Percentiles rank a stretch among this genome's conserved stretches.
phyloP scores from a whole-genome alignment of 1,284 basidiomycete genomes.

The Puccinia polysora region DNA sequence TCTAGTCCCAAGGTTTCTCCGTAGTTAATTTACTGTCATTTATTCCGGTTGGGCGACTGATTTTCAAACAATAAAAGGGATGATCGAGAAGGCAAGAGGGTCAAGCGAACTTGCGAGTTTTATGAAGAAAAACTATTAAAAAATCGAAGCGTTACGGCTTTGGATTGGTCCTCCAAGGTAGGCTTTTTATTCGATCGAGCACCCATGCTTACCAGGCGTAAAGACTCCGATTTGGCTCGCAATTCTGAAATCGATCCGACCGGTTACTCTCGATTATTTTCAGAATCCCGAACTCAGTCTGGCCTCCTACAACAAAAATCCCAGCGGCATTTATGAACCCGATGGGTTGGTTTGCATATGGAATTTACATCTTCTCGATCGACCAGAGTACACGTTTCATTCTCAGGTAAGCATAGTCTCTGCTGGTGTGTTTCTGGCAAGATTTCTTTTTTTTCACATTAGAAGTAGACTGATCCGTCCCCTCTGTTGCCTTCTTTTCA shows the following conservation, averaged over 20 bases:
- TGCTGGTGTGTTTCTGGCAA: too few species aligned
- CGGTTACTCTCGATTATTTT: not conserved
- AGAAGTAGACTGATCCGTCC: conserved; percentile 3
- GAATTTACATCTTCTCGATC: conserved; percentile 89
- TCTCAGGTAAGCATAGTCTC: conserved; percentile 65
- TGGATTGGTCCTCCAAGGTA: conserved; percentile 96
- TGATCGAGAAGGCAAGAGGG: conserved; percentile 77
- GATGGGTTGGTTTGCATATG: conserved; percentile 95
- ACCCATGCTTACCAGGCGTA: not conserved
- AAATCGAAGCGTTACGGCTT: conserved; percentile 86
- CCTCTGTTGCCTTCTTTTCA: conserved; percentile 53
- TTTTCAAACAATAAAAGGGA: conserved; percentile 67
- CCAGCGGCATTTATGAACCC: conserved; percentile 81
- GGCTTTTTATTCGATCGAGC: conserved; percentile 44
- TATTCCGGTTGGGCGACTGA: not conserved
- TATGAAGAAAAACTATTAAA: conserved; percentile 79
- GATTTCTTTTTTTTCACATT: not conserved
- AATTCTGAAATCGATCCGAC: not conserved
- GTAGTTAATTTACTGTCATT: conserved; percentile 20
- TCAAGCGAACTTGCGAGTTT: conserved; percentile 83
- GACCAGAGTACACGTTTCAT: conserved; percentile 96
- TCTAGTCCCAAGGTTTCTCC: conserved; percentile 44
- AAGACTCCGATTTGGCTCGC: conserved; percentile 45
- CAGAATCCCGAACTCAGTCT: conserved; percentile 92
- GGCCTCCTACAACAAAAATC: conserved; percentile 94